Conservation (phyloP, 2,329 filamentous ascomycete species). For the Cercospora zeae-maydis region DNA sequence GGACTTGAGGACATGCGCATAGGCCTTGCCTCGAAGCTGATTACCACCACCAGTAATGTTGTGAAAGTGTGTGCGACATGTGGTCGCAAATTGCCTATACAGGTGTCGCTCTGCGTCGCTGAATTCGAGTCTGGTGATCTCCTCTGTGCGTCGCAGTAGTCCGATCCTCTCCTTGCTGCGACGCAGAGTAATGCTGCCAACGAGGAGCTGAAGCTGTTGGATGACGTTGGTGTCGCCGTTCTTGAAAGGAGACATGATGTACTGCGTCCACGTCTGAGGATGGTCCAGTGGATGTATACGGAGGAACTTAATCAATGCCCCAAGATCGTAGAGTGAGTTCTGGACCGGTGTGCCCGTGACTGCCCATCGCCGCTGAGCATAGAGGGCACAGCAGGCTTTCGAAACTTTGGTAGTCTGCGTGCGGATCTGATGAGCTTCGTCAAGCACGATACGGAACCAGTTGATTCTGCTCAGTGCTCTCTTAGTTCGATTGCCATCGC, state of each 20-base stretch:
- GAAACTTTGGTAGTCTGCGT: conserved; percentile 78
- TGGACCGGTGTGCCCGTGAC: conserved; percentile 97
- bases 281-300: conserved; percentile 82
- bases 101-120: conserved; percentile 68
- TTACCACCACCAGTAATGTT: conserved; percentile 64
- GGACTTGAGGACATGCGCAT: conserved; percentile 87
- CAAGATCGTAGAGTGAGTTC: conserved; percentile 86
- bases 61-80: conserved; percentile 75
- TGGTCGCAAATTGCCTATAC: conserved; percentile 79
- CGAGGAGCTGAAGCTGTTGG: conserved; percentile 78
- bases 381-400: conserved; percentile 75
- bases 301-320: conserved; percentile 80
- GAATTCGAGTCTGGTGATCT: conserved; percentile 71
- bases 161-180: conserved; percentile 89
- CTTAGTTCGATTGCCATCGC: conserved; percentile 41
- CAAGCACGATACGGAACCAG: conserved; percentile 90
- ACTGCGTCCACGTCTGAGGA: conserved; percentile 67
- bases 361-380: conserved; percentile 83
- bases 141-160: conserved; percentile 69
- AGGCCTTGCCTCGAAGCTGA: conserved; percentile 63
- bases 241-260: conserved; percentile 84
- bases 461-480: conserved; percentile 71
- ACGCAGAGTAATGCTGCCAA: conserved; percentile 90
- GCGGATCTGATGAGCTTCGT: conserved; percentile 92
- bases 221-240: conserved; percentile 78